Percentiles rank a stretch among this genome's conserved stretches.
Conservation (phyloP, 2,329 filamentous ascomycete species). For the Achaetomium macrosporum region DNA sequence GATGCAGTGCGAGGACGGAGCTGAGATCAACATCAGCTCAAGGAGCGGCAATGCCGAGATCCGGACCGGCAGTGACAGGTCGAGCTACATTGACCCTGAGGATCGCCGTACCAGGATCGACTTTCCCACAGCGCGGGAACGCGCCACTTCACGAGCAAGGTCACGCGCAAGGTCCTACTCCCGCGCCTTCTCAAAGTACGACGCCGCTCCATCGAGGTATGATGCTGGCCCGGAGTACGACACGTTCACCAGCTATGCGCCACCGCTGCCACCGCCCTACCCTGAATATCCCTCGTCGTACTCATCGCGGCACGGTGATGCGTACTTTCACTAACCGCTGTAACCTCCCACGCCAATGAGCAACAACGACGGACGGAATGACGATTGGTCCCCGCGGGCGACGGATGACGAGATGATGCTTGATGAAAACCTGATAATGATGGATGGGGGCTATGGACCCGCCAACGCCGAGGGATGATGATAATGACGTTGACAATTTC, state of each 20-base stretch:
- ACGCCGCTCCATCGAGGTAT: conserved; percentile 1
- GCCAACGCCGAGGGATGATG: conserved; percentile 5
- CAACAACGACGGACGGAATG: background rate
- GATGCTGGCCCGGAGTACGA: conserved; percentile 16
- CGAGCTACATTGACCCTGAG: conserved; percentile 45
- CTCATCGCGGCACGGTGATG: conserved; percentile 13
- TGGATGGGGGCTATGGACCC: background rate
- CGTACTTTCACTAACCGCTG: conserved; percentile 1
- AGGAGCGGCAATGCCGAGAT: conserved; percentile 31
- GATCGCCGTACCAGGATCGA: conserved; percentile 41
- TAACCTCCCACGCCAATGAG: conserved; percentile 4
- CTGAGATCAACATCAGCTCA: conserved; percentile 50
- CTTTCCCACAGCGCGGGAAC: conserved; percentile 40
- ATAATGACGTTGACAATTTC: conserved; percentile 13
- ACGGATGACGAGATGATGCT: conserved; percentile 19
- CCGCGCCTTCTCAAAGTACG: conserved; percentile 21
- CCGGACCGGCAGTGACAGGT: conserved; percentile 45
- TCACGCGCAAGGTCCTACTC: conserved; percentile 46
- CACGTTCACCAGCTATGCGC: conserved; percentile 5
- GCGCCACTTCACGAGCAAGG: conserved; percentile 45
- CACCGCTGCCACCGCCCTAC: conserved; percentile 22
- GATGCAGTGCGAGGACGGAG: conserved; percentile 53
- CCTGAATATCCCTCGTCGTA: conserved; percentile 21
- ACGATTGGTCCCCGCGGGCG: background rate
- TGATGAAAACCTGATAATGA: conserved; percentile 20